Percentiles rank a stretch among this genome's conserved stretches.
Evolutionary conservation across 2,329 filamentous ascomycete species (phyloP).

Genomic region (Monosporascus sp.): DNA sequence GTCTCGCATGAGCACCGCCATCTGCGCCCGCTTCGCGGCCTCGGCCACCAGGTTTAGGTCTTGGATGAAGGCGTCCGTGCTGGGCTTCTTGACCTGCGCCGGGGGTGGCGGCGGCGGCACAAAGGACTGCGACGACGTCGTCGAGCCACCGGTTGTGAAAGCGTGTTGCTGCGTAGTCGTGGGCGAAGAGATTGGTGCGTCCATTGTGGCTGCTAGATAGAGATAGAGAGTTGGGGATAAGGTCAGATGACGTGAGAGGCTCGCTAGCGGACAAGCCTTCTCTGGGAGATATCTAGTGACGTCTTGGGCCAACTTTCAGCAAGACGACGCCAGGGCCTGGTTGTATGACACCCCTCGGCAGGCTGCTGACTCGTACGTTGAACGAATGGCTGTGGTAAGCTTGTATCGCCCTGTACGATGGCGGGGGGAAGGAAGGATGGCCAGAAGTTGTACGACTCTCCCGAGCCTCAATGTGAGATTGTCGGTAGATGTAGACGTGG

Average conservation of each 20-base stretch:
- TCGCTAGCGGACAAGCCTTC: too few relatives aligned
- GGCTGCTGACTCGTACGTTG: not conserved
- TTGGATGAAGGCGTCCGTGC: conserved; percentile 59
- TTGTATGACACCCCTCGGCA: not conserved
- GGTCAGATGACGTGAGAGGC: too few relatives aligned
- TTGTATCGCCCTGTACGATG: not conserved
- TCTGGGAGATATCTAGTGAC: not conserved
- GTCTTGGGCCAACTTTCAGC: not conserved
- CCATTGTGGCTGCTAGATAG: conserved; percentile 17
- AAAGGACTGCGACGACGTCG: conserved; percentile 12
- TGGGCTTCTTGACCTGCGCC: conserved; percentile 22
- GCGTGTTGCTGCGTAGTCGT: conserved; percentile 12
- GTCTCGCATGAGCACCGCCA: conserved; percentile 83
- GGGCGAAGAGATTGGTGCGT: conserved; percentile 26
- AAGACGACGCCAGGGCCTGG: not conserved
- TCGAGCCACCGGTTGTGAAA: conserved; percentile 6
- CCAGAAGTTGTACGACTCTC: not conserved
- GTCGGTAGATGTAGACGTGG: not conserved
- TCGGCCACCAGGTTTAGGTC: conserved; percentile 86
- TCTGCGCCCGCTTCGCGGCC: conserved; percentile 87
- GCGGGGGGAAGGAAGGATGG: not conserved
- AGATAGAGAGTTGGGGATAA: not conserved
- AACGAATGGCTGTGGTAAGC: not conserved
- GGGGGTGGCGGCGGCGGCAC: conserved; percentile 19
- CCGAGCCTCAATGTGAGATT: too few relatives aligned